Evolutionary conservation across 1,139 yeast species (phyloP), one percentile per base, ranked within the genome.

Genomic region (Sugiyamaella japonica): DNA sequence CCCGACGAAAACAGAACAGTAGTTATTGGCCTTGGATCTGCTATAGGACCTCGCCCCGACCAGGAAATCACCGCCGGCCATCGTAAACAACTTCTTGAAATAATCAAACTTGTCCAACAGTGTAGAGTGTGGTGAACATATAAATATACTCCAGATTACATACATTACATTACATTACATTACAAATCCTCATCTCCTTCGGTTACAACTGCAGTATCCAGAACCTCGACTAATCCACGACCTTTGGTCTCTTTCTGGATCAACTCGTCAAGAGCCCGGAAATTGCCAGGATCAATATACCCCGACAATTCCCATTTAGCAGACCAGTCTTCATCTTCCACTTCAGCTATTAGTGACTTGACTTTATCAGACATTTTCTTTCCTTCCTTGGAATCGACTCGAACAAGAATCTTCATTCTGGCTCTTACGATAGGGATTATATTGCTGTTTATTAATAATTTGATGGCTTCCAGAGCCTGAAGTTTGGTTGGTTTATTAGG

Each of bases 361-460:
- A 86, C 69, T 52, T 75, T 78, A n/a, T 77, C 83, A 10, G 73
- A 74, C 56, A 78, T 73, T 38, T 73, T 75, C 66, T 82, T 79
- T 1, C 82, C 83, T 52, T 82, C 80, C 53, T 76, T 75, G 2
- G 72, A 76, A 36, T 65, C 69, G 15, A 64, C 68, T 34, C 85
- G 66, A 0, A 78, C 71, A 12, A 88, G 75, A 29, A 93, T 79
- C 72, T 89, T 85, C 99, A 93, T 93, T 65, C 87, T 86, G 0
- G 99, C 98, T 62, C 99, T 79, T 0, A 90, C 95, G 59, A 93
- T 91, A 9, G 99, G 98, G 41, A 93, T 85, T 45, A 90, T 75
- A 69, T 93, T 98, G 63, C 82, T 81, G 38, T 84, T 81, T 7
- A 88, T 85, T 52, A 93, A 75, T 52, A 86, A 69, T 66, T 83